Base-by-base conservation (phyloP, 257 asterid species). In the Petunia axillaris region DNA sequence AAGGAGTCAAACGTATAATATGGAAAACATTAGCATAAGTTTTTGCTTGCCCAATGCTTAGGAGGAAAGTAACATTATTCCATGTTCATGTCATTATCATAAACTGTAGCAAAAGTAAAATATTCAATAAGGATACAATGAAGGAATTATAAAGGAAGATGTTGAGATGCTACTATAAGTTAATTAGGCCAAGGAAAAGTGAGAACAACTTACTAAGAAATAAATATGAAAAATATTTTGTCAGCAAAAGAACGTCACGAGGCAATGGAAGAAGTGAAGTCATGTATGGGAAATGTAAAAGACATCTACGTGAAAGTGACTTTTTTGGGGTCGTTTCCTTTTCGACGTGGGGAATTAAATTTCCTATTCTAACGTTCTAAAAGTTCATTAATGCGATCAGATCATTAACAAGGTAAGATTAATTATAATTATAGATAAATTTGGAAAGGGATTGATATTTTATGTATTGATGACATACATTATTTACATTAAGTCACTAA, bases 41-140 rank as follows among this genome's bases (percentile, higher is more conserved):
- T 25, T 25, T 25, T 25, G 25, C 25, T 25, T 25, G 25, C 25
- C 25, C 25, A 25, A 25, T 25, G 25, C 25, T 25, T 25, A 25
- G 25, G 25, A 25, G 25, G 25, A 25, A 25, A 25, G 25, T 25
- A 25, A 25, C 25, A 25, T 25, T 25, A 25, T 25, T 25, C 25
- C 25, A 25, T 25, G 25, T 25, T 25, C 43, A 0, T 71, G 59
- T 25, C 44, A 5, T 43, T 9, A 16, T 44, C 25, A 25, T 25
- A 25, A 25, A 25, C 59, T 71, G 77, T 71, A 46, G 25, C 59
- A 71, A 71, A 71, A 25, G 25, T 55, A 70, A 70, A 70, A 70
- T n/a, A 71, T 48, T 10, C 59, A 5, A 25, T 25, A 46, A 48
- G 16, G 25, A 4, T 46, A 5, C 16, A 4, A 5, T 15, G 43